These are phyloP conservation scores for Ceratobasidium theobromae DNA, from an alignment of 1,284 basidiomycete species.

Conservation along the genomic window DNA sequence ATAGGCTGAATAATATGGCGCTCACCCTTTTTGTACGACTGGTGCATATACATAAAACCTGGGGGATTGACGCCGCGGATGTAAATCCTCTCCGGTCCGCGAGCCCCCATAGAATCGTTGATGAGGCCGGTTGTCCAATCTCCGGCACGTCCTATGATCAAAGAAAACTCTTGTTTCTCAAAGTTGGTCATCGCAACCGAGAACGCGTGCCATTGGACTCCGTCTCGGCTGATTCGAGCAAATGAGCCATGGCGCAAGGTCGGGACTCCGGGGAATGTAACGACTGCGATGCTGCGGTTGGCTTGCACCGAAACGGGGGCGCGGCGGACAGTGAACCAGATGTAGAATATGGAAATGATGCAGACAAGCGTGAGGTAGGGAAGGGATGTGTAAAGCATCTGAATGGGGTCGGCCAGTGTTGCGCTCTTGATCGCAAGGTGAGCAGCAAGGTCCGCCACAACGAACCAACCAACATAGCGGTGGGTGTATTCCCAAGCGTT, in stretches of 20 bases:
- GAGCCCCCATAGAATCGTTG: not conserved
- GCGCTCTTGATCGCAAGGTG: not conserved
- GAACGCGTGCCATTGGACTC: constrained; percentile 18
- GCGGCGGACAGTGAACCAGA: constrained; percentile 26
- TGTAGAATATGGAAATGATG: constrained; percentile 7
- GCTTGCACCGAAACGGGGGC: constrained; percentile 9
- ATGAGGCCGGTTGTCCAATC: constrained; percentile 27
- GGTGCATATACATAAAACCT: constrained; percentile 32
- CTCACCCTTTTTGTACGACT: constrained; percentile 26
- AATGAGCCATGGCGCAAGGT: constrained; percentile 16
- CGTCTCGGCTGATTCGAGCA: constrained; percentile 23
- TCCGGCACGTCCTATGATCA: constrained; percentile 13
- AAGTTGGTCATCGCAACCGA: constrained; percentile 22
- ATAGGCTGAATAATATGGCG: not conserved
- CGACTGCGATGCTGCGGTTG: constrained; percentile 6
- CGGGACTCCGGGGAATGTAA: constrained; percentile 15
- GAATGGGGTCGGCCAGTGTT: not conserved
- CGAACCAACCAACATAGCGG: constrained; percentile 28
- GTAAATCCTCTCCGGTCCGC: constrained; percentile 15
- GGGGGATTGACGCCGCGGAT: constrained; percentile 18
- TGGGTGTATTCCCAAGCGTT: constrained; percentile 28
- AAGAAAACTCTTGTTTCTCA: constrained; percentile 17
- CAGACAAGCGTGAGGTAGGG: constrained; percentile 9
- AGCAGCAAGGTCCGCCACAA: constrained; percentile 2
- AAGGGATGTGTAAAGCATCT: constrained; percentile 8